Base-by-base conservation (phyloP, 768 basidiomycete species). In the Agrocybe praecox region DNA sequence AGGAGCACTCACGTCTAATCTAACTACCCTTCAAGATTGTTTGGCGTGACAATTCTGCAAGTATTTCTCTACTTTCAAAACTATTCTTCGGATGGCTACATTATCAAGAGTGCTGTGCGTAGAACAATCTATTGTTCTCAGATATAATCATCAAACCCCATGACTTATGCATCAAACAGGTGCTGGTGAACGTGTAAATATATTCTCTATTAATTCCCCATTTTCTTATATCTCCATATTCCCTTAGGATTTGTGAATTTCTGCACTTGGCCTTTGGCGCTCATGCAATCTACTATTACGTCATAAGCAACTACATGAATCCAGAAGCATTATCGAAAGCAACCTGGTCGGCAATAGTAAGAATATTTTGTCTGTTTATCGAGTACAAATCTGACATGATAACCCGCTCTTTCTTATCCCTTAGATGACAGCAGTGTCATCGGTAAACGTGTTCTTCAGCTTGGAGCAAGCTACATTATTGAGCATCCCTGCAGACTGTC, bases 1-100 rank as follows among this genome's bases (percentile, higher is more conserved):
- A 24, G 12, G 23, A 29, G 7, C 18, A 26, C 2, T 5, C 26
- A 9, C 26, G n/a, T n/a, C n/a, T n/a, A n/a, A n/a, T n/a, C 26
- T 29, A 29, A 29, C 26, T 9, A 29, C 26, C 26, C 26, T 55
- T 55, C 21, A 45, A 14, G 18, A 24, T 19, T n/a, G 46, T 49
- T 29, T 33, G 52, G 52, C 32, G 52, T 53, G 22, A 53, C 52
- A 19, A 46, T 26, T 45, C n/a, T 45, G 11, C 52, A 53, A 23
- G 52, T 32, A 10, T 53, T 53, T 33, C 46, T 32, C 23, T 53
- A 53, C 32, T 53, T 34, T 23, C 52, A 53, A 33, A 53, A 53
- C 33, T 53, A 53, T 36, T 1, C 24, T 9, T 46, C 52, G 17
- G 52, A 53, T 33, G 15, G 24, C 5, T 12, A 34, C 7, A 6